A percentile compares a stretch with the other conserved stretches of the same genome.
phyloP scores from a whole-genome alignment of 2,329 filamentous ascomycete genomes.

The Westerdykella sp. region DNA sequence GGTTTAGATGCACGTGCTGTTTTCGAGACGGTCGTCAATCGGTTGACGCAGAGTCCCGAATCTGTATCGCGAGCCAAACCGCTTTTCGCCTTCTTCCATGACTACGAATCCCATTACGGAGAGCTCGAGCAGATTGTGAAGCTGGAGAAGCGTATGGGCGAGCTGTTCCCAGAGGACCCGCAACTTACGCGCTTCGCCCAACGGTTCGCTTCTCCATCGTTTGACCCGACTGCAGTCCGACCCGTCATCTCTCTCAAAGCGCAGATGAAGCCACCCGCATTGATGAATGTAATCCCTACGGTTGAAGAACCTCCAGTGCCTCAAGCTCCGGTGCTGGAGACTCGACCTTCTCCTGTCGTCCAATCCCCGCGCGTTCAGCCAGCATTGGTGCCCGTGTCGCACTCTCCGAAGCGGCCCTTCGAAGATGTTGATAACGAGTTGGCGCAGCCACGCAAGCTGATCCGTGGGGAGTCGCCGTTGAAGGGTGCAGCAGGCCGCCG shows the following conservation, averaged over 20 bases:
- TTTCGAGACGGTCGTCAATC: slow-evolving; percentile 88
- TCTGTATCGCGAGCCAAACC: slow-evolving; percentile 69
- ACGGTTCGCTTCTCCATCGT: slow-evolving; percentile 61
- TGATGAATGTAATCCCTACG: slow-evolving; percentile 16
- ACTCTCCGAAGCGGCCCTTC: slow-evolving; percentile 45
- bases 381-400: slow-evolving; percentile 21
- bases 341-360: slow-evolving; percentile 22
- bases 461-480: slow-evolving; percentile 83
- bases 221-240: slow-evolving; percentile 75
- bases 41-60: slow-evolving; percentile 70
- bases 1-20: slow-evolving; percentile 78
- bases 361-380: slow-evolving; percentile 27
- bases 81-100: slow-evolving; percentile 86
- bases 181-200: slow-evolving; percentile 67
- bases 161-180: slow-evolving; percentile 86
- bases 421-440: slow-evolving; percentile 64
- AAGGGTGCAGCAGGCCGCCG: slow-evolving; percentile 85
- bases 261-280: slow-evolving; percentile 57
- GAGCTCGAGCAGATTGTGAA: slow-evolving; percentile 87
- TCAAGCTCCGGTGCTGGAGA: slow-evolving; percentile 12
- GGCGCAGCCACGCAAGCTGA: slow-evolving; percentile 76
- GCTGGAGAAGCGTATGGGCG: slow-evolving; percentile 85
- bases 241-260: slow-evolving; percentile 75
- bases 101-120: slow-evolving; percentile 90
- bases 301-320: slow-evolving; percentile 24